These are phyloP conservation scores for Vachellia collinsii DNA, from an alignment of 306 rosid genomes.

Conservation along the genomic window DNA sequence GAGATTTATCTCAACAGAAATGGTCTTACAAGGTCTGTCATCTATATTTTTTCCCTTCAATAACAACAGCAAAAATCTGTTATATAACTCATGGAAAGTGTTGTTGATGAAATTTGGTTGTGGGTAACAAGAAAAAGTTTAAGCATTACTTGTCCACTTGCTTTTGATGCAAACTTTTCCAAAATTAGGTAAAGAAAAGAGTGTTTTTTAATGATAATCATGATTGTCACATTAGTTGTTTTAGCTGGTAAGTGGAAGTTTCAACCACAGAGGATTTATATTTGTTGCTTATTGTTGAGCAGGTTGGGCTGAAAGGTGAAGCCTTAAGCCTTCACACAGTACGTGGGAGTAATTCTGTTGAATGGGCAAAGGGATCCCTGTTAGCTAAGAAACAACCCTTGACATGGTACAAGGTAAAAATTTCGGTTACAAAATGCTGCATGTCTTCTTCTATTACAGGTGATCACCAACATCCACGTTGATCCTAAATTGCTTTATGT, in stretches of 20 bases:
- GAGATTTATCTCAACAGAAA: neutral
- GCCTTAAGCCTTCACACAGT: slow-evolving; percentile 64
- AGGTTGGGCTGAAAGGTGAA: slow-evolving; percentile 92
- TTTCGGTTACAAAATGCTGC: slow-evolving; percentile 22
- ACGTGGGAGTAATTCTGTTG: slow-evolving; percentile 81
- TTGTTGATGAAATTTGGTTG: neutral
- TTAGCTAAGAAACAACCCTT: slow-evolving; percentile 70
- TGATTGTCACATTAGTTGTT: neutral
- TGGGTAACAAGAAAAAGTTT: neutral
- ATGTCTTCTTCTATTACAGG: neutral
- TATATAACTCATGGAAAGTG: too few species aligned
- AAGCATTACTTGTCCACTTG: neutral
- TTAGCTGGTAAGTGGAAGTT: neutral
- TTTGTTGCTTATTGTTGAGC: slow-evolving; percentile 40
- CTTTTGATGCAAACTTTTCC: neutral
- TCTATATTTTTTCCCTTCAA: neutral
- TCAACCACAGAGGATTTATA: slow-evolving; percentile 1
- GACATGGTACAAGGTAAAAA: slow-evolving; percentile 92
- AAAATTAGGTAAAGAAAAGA: neutral
- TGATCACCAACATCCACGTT: slow-evolving; percentile 16
- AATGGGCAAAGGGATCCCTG: slow-evolving; percentile 74
- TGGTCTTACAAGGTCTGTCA: neutral
- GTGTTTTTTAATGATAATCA: too few species aligned
- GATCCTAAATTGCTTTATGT: slow-evolving; percentile 18
- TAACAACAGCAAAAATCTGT: neutral